phyloP scores from a whole-genome alignment of 805 yeast species.

The Vanderwaltozyma verrucispora region DNA sequence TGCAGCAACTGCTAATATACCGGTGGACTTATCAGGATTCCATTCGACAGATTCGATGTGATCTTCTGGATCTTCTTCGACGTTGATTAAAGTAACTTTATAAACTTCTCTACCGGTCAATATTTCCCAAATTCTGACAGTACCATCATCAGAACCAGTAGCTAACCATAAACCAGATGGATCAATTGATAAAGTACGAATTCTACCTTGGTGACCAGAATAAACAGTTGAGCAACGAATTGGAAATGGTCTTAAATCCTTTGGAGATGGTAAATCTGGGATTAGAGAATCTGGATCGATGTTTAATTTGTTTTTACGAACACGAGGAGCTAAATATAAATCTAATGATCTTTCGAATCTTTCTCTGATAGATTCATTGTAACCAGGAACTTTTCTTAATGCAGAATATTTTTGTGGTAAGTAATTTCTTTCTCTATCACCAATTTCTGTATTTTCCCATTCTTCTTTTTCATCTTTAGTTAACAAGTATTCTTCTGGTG shows the following conservation, averaged over 20 bases:
- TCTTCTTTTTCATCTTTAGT: constrained; percentile 64
- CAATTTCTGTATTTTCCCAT: constrained; percentile 62
- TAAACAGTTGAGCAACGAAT: constrained; percentile 75
- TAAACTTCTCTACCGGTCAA: constrained; percentile 90
- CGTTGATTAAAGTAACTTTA: constrained; percentile 42
- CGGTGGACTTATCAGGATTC: constrained; percentile 71
- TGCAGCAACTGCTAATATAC: constrained; percentile 75
- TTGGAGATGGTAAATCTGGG: constrained; percentile 94
- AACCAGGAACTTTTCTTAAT: constrained; percentile 89
- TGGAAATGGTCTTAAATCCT: constrained; percentile 95
- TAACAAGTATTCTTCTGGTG: constrained; percentile 89
- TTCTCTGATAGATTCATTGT: constrained; percentile 75
- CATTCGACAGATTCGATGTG: constrained; percentile 74
- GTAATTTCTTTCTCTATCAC: constrained; percentile 69
- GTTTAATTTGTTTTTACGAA: constrained; percentile 78
- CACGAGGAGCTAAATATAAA: constrained; percentile 91
- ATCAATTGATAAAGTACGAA: constrained; percentile 75
- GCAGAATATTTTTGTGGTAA: constrained; percentile 75
- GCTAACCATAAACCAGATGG: constrained; percentile 93
- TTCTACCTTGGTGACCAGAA: constrained; percentile 73
- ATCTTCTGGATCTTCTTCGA: constrained; percentile 55
- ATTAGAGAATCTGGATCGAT: constrained; percentile 93
- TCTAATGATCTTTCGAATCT: constrained; percentile 91
- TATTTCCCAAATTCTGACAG: constrained; percentile 94
- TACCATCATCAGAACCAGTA: constrained; percentile 95